Base-by-base conservation (phyloP, 345 rosid species). In the Hypericum perforatum region DNA sequence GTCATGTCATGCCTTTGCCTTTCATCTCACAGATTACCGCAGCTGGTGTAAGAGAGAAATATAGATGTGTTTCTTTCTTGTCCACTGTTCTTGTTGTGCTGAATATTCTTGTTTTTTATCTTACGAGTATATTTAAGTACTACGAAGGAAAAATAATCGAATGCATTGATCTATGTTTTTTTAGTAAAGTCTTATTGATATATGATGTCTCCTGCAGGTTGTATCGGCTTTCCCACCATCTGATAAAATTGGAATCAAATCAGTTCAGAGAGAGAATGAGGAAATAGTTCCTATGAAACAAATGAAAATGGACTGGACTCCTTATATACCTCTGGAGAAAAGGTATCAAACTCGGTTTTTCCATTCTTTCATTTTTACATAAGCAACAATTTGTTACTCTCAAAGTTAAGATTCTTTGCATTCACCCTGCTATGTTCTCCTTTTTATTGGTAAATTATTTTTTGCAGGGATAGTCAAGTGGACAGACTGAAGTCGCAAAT, bases 281-380 rank as follows among this genome's bases (percentile, higher is more conserved):
- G 97, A 89, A 70, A 89, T 89, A 69, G 61, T 94, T 75, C 97
- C 97, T 11, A 89, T 94, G 99, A 94, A 79, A 59, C 74, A 82
- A 61, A 94, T 94, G 99, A 86, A 94, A 75, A 94, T 94, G 99
- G 95, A 78, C 57, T 89, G 99, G 99, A 74, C 82, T 63, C 99
- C 99, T 6, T 94, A 94, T 66, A 74, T 94, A 63, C 95, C 99
- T 36, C 39, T 82, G 58, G 92, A 84, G 57, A 74, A 88, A 16
- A 84, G 99, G 99, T 86, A 75, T 39, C 10, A 37, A 56, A 39
- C 29, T 16, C 58, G 13, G 12, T 22, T 41, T 15, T 32, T 53
- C 39, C 22, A 43, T 6, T 9, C 49, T 49, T 9, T 58, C 43
- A 41, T 37, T 67, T 39, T 37, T 4, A 22, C 4, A 9, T 40